Conservation (phyloP, 2,329 filamentous ascomycete species). For the Thermoascus crustaceus region DNA sequence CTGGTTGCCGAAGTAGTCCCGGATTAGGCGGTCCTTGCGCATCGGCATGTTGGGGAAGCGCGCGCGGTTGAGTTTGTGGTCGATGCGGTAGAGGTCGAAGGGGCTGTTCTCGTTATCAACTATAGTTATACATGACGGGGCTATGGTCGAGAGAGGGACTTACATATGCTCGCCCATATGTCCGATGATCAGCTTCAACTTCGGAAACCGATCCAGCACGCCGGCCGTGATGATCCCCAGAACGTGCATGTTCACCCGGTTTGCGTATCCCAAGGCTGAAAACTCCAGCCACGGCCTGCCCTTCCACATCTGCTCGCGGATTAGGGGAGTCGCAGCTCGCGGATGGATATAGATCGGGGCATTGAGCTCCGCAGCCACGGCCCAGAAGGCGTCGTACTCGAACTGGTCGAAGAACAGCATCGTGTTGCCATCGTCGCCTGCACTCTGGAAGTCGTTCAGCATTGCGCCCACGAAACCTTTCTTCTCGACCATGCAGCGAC, state of each 20-base stretch:
- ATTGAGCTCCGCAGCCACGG: conserved; percentile 13
- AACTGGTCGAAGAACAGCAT: conserved; percentile 53
- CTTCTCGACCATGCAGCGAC: conserved; percentile 34
- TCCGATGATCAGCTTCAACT: conserved; percentile 18
- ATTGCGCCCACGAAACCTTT: conserved; percentile 51
- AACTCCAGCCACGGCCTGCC: conserved; percentile 17
- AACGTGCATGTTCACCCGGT: conserved; percentile 18
- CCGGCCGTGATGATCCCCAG: conserved; percentile 20
- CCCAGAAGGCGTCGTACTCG: conserved; percentile 37
- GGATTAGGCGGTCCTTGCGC: conserved; percentile 13
- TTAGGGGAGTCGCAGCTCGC: conserved; percentile 33
- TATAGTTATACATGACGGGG: neutral
- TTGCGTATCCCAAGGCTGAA: conserved; percentile 17
- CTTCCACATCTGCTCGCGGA: conserved; percentile 19
- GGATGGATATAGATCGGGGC: conserved; percentile 21
- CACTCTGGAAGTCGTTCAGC: conserved; percentile 51
- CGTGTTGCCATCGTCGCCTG: conserved; percentile 45
- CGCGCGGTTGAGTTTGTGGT: conserved; percentile 24
- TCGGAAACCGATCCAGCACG: conserved; percentile 19
- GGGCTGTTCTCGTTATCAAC: neutral
- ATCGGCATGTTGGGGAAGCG: conserved; percentile 21
- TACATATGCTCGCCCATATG: conserved; percentile 18
- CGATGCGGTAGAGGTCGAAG: conserved; percentile 18
- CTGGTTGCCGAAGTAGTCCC: conserved; percentile 14
- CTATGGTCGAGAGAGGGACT: neutral